These are phyloP conservation scores for Sambucus nigra DNA, from an alignment of 129 eudicot genomes.

Conservation along the genomic window DNA sequence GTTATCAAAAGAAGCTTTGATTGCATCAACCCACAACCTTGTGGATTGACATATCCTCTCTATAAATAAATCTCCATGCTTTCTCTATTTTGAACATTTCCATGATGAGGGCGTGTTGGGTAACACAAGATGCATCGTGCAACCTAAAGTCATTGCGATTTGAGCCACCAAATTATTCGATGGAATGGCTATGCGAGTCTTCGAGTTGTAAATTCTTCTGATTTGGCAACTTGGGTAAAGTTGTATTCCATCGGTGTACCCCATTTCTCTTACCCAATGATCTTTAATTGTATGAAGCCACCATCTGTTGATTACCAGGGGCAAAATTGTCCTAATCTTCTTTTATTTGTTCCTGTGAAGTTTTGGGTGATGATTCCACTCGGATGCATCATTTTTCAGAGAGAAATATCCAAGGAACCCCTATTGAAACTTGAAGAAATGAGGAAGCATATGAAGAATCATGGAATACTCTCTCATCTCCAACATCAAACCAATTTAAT, in stretches of 20 bases:
- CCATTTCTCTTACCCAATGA: constrained; percentile 35
- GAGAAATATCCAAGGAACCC: constrained; percentile 32
- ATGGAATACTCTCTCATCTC: constrained; percentile 47
- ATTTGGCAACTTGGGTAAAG: constrained; percentile 27
- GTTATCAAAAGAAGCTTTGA: constrained; percentile 35
- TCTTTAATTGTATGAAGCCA: constrained; percentile 27
- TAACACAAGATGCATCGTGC: constrained; percentile 77
- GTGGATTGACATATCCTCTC: constrained; percentile 73
- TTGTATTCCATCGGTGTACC: constrained; percentile 27
- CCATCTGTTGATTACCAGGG: constrained; percentile 21
- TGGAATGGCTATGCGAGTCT: constrained; percentile 17
- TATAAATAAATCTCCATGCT: constrained; percentile 63
- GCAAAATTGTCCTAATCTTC: constrained; percentile 30
- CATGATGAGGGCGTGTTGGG: constrained; percentile 51
- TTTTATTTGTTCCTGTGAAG: constrained; percentile 41
- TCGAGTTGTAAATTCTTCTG: constrained; percentile 23
- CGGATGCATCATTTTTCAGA: constrained; percentile 29
- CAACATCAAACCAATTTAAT: constrained; percentile 30
- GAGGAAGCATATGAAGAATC: constrained; percentile 61
- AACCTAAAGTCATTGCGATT: constrained; percentile 73
- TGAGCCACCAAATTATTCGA: constrained; percentile 43
- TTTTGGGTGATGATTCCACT: constrained; percentile 51
- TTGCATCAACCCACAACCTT: constrained; percentile 83
- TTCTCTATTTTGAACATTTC: constrained; percentile 65
- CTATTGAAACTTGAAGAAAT: constrained; percentile 22